Evolutionary conservation across 192 early-diverging fungal species (phyloP).

Genomic region (Nowakowskiella sp.): DNA sequence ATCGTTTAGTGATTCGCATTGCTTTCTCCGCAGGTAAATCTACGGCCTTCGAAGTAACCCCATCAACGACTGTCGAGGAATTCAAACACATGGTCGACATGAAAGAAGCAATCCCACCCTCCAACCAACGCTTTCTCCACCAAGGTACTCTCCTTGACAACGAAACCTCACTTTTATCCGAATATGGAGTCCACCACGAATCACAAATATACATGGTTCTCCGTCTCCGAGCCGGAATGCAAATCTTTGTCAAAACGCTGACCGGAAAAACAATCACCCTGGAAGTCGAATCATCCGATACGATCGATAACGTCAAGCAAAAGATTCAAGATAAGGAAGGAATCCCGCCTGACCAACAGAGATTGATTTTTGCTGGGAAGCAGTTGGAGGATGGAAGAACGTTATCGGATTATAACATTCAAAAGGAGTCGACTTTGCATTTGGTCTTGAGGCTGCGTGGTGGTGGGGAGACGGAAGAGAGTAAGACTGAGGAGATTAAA

Average conservation of each 20-base stretch:
- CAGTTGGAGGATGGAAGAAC: conserved; percentile 70
- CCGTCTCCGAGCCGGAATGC: conserved; percentile 63
- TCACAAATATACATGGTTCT: conserved; percentile 61
- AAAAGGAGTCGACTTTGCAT: conserved; percentile 64
- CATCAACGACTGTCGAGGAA: conserved; percentile 69
- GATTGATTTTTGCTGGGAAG: conserved; percentile 73
- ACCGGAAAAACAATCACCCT: conserved; percentile 72
- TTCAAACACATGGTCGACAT: conserved; percentile 75
- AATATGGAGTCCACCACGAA: conserved; percentile 69
- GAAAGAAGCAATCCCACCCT: conserved; percentile 68
- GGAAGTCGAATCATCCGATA: conserved; percentile 68
- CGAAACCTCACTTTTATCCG: conserved; percentile 58
- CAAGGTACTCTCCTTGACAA: conserved; percentile 73
- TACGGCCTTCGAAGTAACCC: conserved; percentile 66
- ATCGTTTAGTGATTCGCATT: too few relatives aligned
- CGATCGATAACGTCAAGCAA: conserved; percentile 70
- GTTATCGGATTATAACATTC: conserved; percentile 67
- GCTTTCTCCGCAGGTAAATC: conserved; percentile 74
- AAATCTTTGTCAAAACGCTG: conserved; percentile 72
- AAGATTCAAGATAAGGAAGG: conserved; percentile 79
- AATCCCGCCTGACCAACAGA: conserved; percentile 72
- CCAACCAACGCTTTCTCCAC: conserved; percentile 73
- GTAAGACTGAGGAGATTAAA: too few relatives aligned
- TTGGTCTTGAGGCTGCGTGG: conserved; percentile 60
- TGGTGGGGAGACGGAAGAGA: too few relatives aligned